Base-by-base conservation (phyloP, 768 basidiomycete species). In the Suillus plorans region DNA sequence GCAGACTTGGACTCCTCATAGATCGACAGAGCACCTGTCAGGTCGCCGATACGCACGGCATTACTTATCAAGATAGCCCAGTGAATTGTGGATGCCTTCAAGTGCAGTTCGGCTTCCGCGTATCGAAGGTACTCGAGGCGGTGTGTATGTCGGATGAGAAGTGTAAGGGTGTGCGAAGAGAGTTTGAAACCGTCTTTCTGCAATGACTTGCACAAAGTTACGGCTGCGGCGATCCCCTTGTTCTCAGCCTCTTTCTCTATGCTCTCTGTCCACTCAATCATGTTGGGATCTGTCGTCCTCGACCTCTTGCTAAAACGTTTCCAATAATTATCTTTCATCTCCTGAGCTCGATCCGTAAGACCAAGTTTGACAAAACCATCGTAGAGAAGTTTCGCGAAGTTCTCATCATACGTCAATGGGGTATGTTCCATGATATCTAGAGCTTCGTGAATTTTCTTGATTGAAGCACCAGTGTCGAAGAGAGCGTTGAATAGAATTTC, bases 21-120 rank as follows among this genome's bases (percentile, higher is more conserved):
- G 20, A 88, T 76, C 4, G 76, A 71, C 31, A 86, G 67, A 3
- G 85, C 89, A 20, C 79, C 74, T 1, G 66, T 22, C 7, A 80
- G 61, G 56, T 82, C 74, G 20, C 77, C 78, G 1, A 74, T 66
- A 14, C 78, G 79, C 57, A 84, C 70, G 49, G 78, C 78, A 67
- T 89, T 89, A 52, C 72, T 70, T 64, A 92, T 80, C 41, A 91
- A 70, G 61, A 82, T 75, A 5, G 84, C 80, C 83, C 89, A 91
- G 41, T 85, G 84, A 16, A 75, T 67, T 0, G 79, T 75, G 10
- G 77, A 76, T 25, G 83, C 80, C 53, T 72, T 71, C 59, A 85
- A 61, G 22, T 71, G 73, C 7, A 88, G 75, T 16, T 74, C 76
- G 36, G 76, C 67, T 63, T 85, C 80, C 63, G 81, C 78, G 34